phyloP scores from a whole-genome alignment of 2,329 filamentous ascomycete genomes.

The Exophiala sp. region DNA sequence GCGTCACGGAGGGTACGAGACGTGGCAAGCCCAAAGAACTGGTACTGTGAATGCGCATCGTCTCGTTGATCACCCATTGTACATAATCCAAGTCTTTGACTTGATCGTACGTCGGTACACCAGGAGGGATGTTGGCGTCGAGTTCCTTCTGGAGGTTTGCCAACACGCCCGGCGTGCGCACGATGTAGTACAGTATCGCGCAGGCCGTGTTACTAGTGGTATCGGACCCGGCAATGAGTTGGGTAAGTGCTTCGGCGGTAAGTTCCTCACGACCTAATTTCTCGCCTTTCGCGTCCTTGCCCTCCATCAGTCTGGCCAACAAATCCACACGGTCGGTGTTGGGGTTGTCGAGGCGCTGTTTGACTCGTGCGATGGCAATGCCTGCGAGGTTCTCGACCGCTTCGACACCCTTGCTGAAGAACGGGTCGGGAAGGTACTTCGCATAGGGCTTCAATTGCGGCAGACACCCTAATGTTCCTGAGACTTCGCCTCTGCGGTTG shows the following conservation, averaged over 20 bases:
- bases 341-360: constrained; percentile 61
- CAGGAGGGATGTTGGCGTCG: constrained; percentile 58
- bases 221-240: constrained; percentile 72
- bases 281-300: constrained; percentile 73
- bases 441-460: constrained; percentile 76
- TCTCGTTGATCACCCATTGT: constrained; percentile 72
- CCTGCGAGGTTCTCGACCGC: constrained; percentile 79
- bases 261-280: constrained; percentile 74
- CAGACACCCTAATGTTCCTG: constrained; percentile 70
- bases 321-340: constrained; percentile 70
- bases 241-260: constrained; percentile 83
- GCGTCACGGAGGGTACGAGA: constrained; percentile 53
- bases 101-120: constrained; percentile 68
- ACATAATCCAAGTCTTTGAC: constrained; percentile 76
- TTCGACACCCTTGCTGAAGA: constrained; percentile 70
- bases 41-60: constrained; percentile 80
- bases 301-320: constrained; percentile 79
- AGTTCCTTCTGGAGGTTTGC: constrained; percentile 71
- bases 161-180: constrained; percentile 67
- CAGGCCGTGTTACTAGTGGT: constrained; percentile 71
- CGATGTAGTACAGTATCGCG: constrained; percentile 74
- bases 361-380: constrained; percentile 81
- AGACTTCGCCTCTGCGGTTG: constrained; percentile 84
- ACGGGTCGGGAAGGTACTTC: constrained; percentile 74
- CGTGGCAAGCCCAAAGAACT: constrained; percentile 82